Conservation (phyloP, 1,139 yeast species). For the Wickerhamiella pararugosa region DNA sequence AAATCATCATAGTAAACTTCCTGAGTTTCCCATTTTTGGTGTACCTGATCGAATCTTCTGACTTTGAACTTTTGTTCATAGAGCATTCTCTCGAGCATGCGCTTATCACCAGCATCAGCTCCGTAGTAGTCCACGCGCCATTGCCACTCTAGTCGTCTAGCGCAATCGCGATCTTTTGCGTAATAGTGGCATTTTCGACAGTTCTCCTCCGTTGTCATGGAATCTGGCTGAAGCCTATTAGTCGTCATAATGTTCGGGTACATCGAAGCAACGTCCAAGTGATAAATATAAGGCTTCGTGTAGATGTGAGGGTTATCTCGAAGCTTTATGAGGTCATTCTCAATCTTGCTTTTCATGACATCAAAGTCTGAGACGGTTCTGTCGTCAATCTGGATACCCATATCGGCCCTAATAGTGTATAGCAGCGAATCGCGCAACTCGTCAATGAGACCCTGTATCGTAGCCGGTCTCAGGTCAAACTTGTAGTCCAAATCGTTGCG, state of each 20-base stretch:
- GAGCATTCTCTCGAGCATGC: conserved; percentile 73
- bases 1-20: conserved; percentile 45
- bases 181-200: conserved; percentile 98
- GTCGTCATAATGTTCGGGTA: conserved; percentile 98
- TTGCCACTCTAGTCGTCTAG: conserved; percentile 83
- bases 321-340: conserved; percentile 38
- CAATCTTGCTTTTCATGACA: conserved; percentile 49
- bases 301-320: conserved; percentile 46
- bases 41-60: neutral
- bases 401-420: conserved; percentile 66
- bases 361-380: conserved; percentile 39
- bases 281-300: conserved; percentile 82
- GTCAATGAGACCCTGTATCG: conserved; percentile 59
- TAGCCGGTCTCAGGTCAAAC: conserved; percentile 67
- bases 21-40: neutral
- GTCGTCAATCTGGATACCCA: conserved; percentile 5
- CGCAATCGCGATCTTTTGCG: conserved; percentile 88
- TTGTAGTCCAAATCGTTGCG: conserved; percentile 70
- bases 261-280: conserved; percentile 99
- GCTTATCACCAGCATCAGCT: conserved; percentile 80
- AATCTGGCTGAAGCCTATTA: conserved; percentile 92
- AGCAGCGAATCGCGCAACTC: conserved; percentile 65
- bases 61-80: conserved; percentile 50
- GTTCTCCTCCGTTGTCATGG: conserved; percentile 88
- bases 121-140: conserved; percentile 98